Conservation (phyloP, 495 filamentous ascomycete species). For the Tuber borchii region DNA sequence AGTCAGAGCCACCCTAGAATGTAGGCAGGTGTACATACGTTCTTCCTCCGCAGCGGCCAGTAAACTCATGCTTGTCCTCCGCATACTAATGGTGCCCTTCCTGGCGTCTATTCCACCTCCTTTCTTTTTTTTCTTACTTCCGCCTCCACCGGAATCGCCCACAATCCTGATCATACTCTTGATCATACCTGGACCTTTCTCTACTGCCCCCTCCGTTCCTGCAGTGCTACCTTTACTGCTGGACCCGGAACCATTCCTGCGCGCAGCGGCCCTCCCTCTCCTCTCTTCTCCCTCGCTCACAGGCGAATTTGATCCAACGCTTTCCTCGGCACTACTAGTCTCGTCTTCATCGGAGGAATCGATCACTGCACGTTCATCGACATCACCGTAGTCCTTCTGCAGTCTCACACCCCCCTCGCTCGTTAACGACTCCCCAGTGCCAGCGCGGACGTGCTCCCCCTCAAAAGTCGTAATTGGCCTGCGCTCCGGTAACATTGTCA, state of each 20-base stretch:
- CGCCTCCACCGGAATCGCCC: conserved; percentile 33
- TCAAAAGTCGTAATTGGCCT: conserved; percentile 37
- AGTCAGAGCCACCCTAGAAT: conserved; percentile 21
- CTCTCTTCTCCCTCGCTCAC: conserved; percentile 48
- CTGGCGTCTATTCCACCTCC: conserved; percentile 34
- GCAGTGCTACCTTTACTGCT: conserved; percentile 48
- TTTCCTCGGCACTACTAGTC: conserved; percentile 46
- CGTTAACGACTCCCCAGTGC: conserved; percentile 41
- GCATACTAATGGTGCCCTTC: conserved; percentile 31
- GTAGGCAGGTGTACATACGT: conserved; percentile 50
- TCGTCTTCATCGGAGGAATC: conserved; percentile 53
- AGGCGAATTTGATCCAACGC: conserved; percentile 51
- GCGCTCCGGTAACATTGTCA: conserved; percentile 39
- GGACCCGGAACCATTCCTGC: conserved; percentile 4
- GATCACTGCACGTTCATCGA: conserved; percentile 50
- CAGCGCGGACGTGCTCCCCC: conserved; percentile 34
- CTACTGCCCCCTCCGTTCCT: conserved; percentile 47
- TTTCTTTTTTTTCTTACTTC: conserved; percentile 43
- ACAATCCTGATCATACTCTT: conserved; percentile 36
- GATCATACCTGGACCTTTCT: conserved; percentile 41
- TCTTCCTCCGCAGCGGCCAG: conserved; percentile 70
- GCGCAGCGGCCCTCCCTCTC: conserved; percentile 38
- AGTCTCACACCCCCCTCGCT: conserved; percentile 52
- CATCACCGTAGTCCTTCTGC: conserved; percentile 66
- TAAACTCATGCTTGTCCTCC: conserved; percentile 50